Evolutionary conservation across 768 basidiomycete genomes (phyloP).

Genomic region (Lactifluus volemus): DNA sequence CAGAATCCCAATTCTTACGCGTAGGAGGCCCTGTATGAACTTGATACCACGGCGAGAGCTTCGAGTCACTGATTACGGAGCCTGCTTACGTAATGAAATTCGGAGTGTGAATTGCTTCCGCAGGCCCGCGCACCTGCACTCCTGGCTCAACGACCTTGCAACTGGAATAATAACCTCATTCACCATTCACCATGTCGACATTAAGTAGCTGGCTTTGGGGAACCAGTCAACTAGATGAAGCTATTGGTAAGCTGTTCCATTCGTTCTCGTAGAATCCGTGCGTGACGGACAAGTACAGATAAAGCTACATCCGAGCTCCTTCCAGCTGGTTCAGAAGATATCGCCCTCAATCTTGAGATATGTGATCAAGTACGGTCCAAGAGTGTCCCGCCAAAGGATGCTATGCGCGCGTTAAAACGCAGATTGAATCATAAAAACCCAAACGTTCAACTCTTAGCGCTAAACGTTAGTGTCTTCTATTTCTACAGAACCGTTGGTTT

Average conservation of each 20-base stretch:
- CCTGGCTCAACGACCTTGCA: not conserved
- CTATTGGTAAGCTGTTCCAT: conserved; percentile 12
- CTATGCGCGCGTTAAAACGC: conserved; percentile 82
- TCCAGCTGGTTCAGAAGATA: conserved; percentile 78
- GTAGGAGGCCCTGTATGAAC: too few species aligned
- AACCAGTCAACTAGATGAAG: conserved; percentile 18
- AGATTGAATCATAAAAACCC: conserved; percentile 92
- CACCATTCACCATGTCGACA: conserved; percentile 14
- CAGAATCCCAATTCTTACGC: too few species aligned
- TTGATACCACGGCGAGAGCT: too few species aligned
- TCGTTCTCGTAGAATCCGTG: not conserved
- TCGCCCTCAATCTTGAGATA: conserved; percentile 90
- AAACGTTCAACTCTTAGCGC: conserved; percentile 85
- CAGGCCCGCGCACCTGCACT: not conserved
- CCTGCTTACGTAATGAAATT: not conserved
- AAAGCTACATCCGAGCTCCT: conserved; percentile 90
- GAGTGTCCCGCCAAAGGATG: conserved; percentile 72
- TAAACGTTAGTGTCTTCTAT: conserved; percentile 51
- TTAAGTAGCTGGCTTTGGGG: conserved; percentile 20
- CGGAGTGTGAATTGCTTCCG: conserved; percentile 8
- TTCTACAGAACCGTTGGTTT: not conserved
- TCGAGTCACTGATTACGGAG: not conserved
- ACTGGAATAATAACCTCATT: not conserved
- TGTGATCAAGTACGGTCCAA: conserved; percentile 95
- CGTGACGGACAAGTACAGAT: conserved; percentile 38